Evolutionary conservation across 345 rosid species (phyloP).

Genomic region (Eucalyptus coolabah): DNA sequence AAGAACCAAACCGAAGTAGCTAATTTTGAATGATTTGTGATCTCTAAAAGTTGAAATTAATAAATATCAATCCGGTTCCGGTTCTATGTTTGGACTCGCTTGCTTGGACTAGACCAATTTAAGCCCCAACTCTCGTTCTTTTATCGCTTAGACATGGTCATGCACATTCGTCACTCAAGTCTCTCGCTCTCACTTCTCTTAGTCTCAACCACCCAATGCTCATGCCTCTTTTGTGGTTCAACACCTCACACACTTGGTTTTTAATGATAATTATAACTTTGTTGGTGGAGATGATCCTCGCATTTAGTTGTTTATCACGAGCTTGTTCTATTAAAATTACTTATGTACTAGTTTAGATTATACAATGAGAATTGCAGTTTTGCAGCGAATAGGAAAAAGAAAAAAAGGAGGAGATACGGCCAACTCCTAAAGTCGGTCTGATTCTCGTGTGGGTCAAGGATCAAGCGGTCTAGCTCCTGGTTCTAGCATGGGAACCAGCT

Average conservation of each 20-base stretch:
- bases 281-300: neutral
- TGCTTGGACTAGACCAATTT: neutral
- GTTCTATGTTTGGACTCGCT: neutral
- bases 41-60: neutral
- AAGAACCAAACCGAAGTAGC: no score
- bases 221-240: neutral
- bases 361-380: no score
- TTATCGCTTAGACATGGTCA: neutral
- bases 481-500: neutral
- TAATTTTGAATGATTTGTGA: neutral
- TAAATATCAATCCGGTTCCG: neutral
- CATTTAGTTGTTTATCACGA: neutral
- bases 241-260: neutral
- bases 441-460: neutral
- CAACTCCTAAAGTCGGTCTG: accelerated
- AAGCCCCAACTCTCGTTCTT: neutral
- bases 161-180: accelerated
- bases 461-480: neutral
- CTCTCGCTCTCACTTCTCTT: neutral
- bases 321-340: neutral
- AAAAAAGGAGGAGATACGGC: neutral
- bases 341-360: neutral
- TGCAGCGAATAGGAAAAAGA: neutral
- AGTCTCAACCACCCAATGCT: neutral
- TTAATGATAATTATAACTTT: neutral